phyloP scores from a whole-genome alignment of 192 early-diverging fungal species.

The Lunasporangiospora selenospora region DNA sequence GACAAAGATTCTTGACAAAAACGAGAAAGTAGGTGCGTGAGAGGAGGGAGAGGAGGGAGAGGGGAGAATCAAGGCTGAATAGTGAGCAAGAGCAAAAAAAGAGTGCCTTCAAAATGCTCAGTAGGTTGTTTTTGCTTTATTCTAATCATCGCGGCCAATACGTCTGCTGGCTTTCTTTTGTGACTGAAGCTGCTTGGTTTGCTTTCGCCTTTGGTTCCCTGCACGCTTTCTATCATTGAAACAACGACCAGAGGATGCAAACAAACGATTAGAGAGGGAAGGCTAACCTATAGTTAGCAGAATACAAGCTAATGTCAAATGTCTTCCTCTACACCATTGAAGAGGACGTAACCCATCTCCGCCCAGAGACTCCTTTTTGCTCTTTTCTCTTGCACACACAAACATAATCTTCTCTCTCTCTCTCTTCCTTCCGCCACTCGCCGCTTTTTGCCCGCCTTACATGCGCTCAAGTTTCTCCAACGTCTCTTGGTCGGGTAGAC shows the following conservation, averaged over 20 bases:
- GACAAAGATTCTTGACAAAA: not conserved
- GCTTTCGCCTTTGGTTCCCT: conserved; percentile 64
- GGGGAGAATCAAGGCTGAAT: not conserved
- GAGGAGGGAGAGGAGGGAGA: not conserved
- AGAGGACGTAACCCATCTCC: no score
- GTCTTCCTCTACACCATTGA: no score
- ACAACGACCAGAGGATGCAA: not conserved
- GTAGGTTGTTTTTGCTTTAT: not conserved
- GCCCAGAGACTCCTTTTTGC: no score
- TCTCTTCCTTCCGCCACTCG: no score
- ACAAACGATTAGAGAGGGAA: no score
- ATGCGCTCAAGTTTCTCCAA: conserved; percentile 65
- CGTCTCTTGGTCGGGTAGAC: conserved; percentile 68
- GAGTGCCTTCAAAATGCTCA: not conserved
- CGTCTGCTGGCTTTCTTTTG: conserved; percentile 70
- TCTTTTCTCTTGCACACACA: no score
- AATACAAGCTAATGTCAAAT: no score
- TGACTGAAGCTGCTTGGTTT: conserved; percentile 68
- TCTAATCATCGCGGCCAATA: conserved; percentile 52
- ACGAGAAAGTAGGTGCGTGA: not conserved
- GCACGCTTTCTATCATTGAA: conserved; percentile 52
- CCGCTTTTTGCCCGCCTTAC: no score
- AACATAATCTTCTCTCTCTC: no score
- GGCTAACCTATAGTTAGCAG: no score
- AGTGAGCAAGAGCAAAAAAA: not conserved